Conservation (phyloP, 805 yeast genomes). For the Candida krabiensis region DNA sequence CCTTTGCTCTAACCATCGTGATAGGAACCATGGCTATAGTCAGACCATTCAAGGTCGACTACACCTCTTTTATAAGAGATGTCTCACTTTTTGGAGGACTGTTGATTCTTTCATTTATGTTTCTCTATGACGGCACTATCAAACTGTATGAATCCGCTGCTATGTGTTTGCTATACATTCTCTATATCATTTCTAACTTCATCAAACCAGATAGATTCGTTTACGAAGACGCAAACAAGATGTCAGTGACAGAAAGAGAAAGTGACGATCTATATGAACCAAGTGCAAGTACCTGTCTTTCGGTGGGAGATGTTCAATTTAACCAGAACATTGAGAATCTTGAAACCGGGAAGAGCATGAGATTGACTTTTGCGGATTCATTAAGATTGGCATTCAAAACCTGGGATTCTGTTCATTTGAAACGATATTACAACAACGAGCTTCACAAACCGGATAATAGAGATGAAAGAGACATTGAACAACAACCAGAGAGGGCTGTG, state of each 20-base stretch:
- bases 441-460: neutral
- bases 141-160: constrained; percentile 53
- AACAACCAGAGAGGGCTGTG: too few species aligned
- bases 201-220: constrained; percentile 19
- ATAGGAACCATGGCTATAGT: constrained; percentile 49
- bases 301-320: constrained; percentile 17
- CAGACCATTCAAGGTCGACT: constrained; percentile 50
- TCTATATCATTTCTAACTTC: constrained; percentile 51
- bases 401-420: constrained; percentile 18
- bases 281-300: constrained; percentile 4
- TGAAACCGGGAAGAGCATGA: constrained; percentile 26
- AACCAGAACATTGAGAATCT: constrained; percentile 27
- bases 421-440: constrained; percentile 5
- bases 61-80: constrained; percentile 58
- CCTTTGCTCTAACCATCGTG: constrained; percentile 52
- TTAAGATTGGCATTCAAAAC: constrained; percentile 26
- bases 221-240: constrained; percentile 4
- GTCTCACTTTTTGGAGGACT: constrained; percentile 53
- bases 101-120: constrained; percentile 47
- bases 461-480: constrained; percentile 2
- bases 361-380: constrained; percentile 34
- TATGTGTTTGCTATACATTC: constrained; percentile 55
- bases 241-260: neutral
- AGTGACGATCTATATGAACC: neutral
- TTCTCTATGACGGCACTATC: constrained; percentile 56